Conservation (phyloP, 352 stramenopile genomes). For the Albugo candida region DNA sequence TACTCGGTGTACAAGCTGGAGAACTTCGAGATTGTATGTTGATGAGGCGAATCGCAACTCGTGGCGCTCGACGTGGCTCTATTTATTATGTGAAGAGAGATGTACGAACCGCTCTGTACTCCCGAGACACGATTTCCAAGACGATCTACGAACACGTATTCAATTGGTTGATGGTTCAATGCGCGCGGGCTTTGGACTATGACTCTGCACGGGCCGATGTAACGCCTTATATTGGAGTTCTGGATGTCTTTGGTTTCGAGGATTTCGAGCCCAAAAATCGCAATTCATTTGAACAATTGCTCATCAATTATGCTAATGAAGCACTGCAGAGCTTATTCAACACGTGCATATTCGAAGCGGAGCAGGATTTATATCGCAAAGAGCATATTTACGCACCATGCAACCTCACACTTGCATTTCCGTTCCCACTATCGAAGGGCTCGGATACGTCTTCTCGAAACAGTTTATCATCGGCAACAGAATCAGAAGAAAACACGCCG, state of each 20-base stretch:
- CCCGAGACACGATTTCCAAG: slow-evolving; percentile 77
- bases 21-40: slow-evolving; percentile 58
- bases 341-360: slow-evolving; percentile 65
- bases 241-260: slow-evolving; percentile 86
- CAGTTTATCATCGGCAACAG: no score
- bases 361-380: slow-evolving; percentile 54
- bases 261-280: slow-evolving; percentile 52
- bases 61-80: slow-evolving; percentile 48
- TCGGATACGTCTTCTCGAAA: background rate
- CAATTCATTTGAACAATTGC: slow-evolving; percentile 80
- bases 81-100: slow-evolving; percentile 11
- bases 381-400: slow-evolving; percentile 21
- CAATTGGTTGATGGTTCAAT: slow-evolving; percentile 76
- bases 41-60: slow-evolving; percentile 62
- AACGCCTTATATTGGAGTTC: slow-evolving; percentile 76
- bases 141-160: slow-evolving; percentile 81
- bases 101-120: slow-evolving; percentile 28
- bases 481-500: background rate
- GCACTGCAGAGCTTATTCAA: slow-evolving; percentile 82
- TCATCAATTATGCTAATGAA: slow-evolving; percentile 86
- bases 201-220: slow-evolving; percentile 62
- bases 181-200: slow-evolving; percentile 54
- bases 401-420: slow-evolving; percentile 60
- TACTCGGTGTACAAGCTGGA: slow-evolving; percentile 43
- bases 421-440: slow-evolving; percentile 24